Evolutionary conservation across 2,329 filamentous ascomycete species (phyloP), one percentile per base, ranked within the genome.

Genomic region (Tolypocladium tropicale): DNA sequence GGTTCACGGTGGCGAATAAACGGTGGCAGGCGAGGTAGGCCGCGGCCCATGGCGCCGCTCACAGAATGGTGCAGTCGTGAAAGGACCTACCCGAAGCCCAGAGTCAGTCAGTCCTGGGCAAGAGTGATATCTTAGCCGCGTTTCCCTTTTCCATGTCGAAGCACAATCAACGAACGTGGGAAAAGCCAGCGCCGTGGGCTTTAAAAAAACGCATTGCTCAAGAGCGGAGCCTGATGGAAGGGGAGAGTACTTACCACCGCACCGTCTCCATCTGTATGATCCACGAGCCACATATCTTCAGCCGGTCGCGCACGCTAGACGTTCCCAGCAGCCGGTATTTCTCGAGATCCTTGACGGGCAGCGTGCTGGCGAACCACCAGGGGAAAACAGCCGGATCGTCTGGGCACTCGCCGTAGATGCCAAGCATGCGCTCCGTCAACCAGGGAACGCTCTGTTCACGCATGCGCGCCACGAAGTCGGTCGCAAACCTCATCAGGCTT

Each of bases 351-450:
- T 81, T 79, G 39, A 94, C 84, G 0, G 90, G 90, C 14, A 95
- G 71, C 23, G 94, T 84, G 65, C 84, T 89, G 11, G 88, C 91
- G 62, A 96, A 87, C 92, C 92, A 96, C 79, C 91, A 96, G 0
- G 91, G 89, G 62, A 96, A 94, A 1, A 83, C 69, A 3, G 85
- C 85, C 1, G 90, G 85, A 64, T 95, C 89, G 18, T 81, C 76
- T 0, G 90, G 91, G 23, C 86, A 86, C 57, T 88, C 82, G 14
- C 91, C 91, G 61, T 93, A 94, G 6, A 88, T 84, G 34, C 82
- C 74, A 33, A 92, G 74, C 36, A 92, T 85, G 10, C 86, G 81
- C 43, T 84, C 79, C 55, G 88, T 82, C 32, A 95, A 75, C 90
- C 90, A 95, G 0, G 81, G 80, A 0, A 85, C 87, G 57, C 85